Evolutionary conservation across 768 basidiomycete genomes (phyloP), one percentile per base, ranked within the genome.

Genomic region (Suillus ampliporus): DNA sequence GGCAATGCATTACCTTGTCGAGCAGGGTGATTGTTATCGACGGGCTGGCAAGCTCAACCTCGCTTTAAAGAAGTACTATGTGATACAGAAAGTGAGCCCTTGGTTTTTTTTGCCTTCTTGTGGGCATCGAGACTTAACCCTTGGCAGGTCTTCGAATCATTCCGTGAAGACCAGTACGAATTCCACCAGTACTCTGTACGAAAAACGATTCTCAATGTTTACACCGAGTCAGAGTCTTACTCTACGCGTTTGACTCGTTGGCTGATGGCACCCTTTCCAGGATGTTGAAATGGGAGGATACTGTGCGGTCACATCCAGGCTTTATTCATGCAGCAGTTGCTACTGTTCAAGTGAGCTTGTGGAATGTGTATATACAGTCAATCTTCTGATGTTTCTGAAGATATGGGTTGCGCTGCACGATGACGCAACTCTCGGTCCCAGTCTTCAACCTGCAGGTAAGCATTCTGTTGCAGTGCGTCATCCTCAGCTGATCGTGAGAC

Each of bases 151-250:
- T 98, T 97, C 74, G 84, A 89, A 58, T 91, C 91, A 58, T 85
- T 92, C 66, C 94, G 97, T 66, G 95, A 98, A 67, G 96, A 97
- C 70, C 95, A 99, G 76, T 98, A 91, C 68, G 97, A 99, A 75
- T 99, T 99, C 83, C 97, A 99, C 74, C 88, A 91, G 8, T 99
- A 98, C 75, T 93, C 93, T 67, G 67, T 98, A 67, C 89, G 97
- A 58, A 95, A 92, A 68, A 92, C 89, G 69, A 97, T 92, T 9
- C 77, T 99, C 38, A 90, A 89, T 58, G 86, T 94, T 14, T 99
- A 99, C 73, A 64, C 92, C 58, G 86, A 88, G 97, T 98, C 68
- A 64, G 91, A 79, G 10, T 34, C 17, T 43, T 37, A 47, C 52
- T 3, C 31, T 8, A 38, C 9, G 53, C 26, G 61, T 48, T 34